Evolutionary conservation across 345 rosid species (phyloP), one percentile per base, ranked within the genome.

Genomic region (Capsella bursapastoris): DNA sequence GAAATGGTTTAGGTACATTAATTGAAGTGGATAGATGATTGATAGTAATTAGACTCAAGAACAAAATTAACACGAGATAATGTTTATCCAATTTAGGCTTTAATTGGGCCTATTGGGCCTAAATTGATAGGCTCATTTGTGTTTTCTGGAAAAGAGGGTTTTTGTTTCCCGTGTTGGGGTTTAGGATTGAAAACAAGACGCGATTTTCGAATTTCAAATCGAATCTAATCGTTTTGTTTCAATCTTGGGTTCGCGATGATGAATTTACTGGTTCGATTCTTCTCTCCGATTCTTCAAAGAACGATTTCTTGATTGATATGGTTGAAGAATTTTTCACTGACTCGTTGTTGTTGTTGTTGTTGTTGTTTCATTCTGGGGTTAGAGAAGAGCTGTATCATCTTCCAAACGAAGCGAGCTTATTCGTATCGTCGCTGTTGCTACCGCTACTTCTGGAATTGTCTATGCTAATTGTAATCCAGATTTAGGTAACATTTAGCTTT

Each of bases 381-480:
- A 89, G 96, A 82, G 78, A 71, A 91, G 80, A 52, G 48, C 68
- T 47, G 63, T 75, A 11, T 28, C 59, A 11, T 28, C 63, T 32
- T 59, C 73, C 8, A 43, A 70, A 37, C 62, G 76, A 64, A 74
- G 40, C 51, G 68, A 81, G 48, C 66, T 86, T 57, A 2, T 81
- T 31, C 90, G 85, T 32, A 62, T 78, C 34, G 51, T 73, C 0
- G 79, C 92, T 31, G 49, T 72, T 35, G 87, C 86, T 12, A 75
- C 86, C 2, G 81, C 80, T 0, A 84, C 89, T 27, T 81, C 90
- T 0, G 87, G 83, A 32, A 37, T 90, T 29, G 48, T 79, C 0
- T 85, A 75, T 47, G 66, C 77, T 6, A 74, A 28, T 56, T 47
- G 28, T 40, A 32, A 50, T 44, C 29, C 73, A 16, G 82, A 85